These are phyloP conservation scores for Trichoderma sp. DNA, from an alignment of 2,329 filamentous ascomycete species.

Conservation along the genomic window DNA sequence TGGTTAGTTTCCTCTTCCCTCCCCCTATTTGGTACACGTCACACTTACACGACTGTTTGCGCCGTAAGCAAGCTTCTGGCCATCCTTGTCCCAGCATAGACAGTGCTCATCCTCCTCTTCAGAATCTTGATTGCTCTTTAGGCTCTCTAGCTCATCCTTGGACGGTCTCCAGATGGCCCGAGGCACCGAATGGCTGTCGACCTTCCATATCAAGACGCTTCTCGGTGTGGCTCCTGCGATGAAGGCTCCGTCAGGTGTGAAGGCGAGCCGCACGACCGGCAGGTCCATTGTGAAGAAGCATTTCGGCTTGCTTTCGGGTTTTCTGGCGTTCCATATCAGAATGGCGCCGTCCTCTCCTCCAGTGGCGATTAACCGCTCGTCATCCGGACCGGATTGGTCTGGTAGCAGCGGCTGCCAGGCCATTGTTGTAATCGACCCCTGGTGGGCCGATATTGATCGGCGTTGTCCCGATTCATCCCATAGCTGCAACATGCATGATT, in stretches of 20 bases:
- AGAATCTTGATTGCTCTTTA: neutral
- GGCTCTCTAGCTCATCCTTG: constrained; percentile 33
- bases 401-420: constrained; percentile 55
- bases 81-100: constrained; percentile 59
- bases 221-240: constrained; percentile 59
- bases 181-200: constrained; percentile 56
- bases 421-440: constrained; percentile 55
- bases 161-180: constrained; percentile 59
- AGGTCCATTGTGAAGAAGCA: constrained; percentile 60
- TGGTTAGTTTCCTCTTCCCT: neutral
- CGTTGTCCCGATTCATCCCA: constrained; percentile 54
- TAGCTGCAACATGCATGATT: constrained; percentile 37
- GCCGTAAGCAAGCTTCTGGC: constrained; percentile 61
- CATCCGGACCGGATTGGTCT: constrained; percentile 37
- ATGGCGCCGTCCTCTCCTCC: constrained; percentile 62
- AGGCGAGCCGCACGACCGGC: constrained; percentile 56
- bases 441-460: constrained; percentile 56
- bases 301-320: constrained; percentile 52
- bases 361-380: constrained; percentile 58
- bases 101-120: constrained; percentile 62
- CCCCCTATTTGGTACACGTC: neutral
- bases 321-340: constrained; percentile 59
- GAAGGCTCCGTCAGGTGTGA: constrained; percentile 61
- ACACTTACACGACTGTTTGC: constrained; percentile 58
- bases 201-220: constrained; percentile 62